Evolutionary conservation across 345 rosid species (phyloP).

Genomic region (Iberis pinnata): DNA sequence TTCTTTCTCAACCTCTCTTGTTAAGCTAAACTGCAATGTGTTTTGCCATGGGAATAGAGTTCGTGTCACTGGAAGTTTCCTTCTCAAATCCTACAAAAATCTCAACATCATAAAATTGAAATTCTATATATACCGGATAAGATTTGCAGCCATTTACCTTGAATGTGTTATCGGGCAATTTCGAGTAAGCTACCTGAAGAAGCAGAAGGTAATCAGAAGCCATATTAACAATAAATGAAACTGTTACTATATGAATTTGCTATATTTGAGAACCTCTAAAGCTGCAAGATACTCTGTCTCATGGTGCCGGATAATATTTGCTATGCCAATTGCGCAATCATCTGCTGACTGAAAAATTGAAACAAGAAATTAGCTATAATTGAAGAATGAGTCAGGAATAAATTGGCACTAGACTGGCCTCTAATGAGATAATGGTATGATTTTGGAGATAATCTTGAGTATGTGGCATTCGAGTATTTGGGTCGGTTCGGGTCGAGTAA

Average conservation of each 20-base stretch:
- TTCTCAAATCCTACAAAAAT: conserved; percentile 72
- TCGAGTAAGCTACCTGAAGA: conserved; percentile 78
- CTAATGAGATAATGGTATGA: neutral
- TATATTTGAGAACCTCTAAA: conserved; percentile 55
- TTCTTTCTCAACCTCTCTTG: conserved; percentile 84
- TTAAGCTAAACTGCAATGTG: conserved; percentile 81
- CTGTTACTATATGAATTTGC: neutral
- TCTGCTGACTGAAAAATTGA: conserved; percentile 68
- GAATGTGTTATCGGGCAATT: conserved; percentile 89
- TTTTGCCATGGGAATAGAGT: conserved; percentile 94
- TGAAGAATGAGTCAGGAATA: neutral
- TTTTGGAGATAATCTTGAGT: neutral
- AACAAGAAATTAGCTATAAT: conserved; percentile 4
- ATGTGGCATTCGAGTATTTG: too few species aligned
- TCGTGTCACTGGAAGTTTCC: conserved; percentile 95
- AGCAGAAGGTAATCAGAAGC: neutral
- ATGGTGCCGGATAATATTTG: conserved; percentile 70
- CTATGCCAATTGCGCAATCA: conserved; percentile 62
- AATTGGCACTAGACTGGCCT: neutral
- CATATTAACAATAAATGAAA: conserved; percentile 3
- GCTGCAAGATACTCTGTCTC: conserved; percentile 84
- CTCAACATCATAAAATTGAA: neutral
- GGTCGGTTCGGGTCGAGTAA: too few species aligned
- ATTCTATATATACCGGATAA: neutral
- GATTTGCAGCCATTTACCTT: too few species aligned